phyloP scores from a whole-genome alignment of 805 yeast genomes.

The Isabelozyma gotoi region DNA sequence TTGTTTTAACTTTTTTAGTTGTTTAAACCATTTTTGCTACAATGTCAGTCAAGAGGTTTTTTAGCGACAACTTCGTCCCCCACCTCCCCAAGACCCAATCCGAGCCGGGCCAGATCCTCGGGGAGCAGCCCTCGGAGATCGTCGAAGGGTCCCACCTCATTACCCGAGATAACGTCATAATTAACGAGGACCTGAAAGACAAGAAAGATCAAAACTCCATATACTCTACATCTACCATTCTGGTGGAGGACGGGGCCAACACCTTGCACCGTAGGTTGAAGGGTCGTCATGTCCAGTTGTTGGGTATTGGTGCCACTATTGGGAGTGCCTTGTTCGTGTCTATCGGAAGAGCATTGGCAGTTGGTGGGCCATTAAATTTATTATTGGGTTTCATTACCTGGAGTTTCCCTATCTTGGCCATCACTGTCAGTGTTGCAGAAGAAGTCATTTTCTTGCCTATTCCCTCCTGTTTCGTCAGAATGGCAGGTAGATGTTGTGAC shows the following conservation, averaged over 20 bases:
- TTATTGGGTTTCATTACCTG: constrained; percentile 65
- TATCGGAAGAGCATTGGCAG: constrained; percentile 60
- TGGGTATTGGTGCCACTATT: constrained; percentile 79
- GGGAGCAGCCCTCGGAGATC: not conserved
- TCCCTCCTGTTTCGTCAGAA: constrained; percentile 70
- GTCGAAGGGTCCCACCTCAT: not conserved
- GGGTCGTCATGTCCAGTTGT: constrained; percentile 73
- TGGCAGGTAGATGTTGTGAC: constrained; percentile 76
- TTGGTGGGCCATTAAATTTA: constrained; percentile 71
- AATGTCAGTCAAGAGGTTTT: constrained; percentile 1
- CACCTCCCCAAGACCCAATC: constrained; percentile 7
- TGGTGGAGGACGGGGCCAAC: constrained; percentile 10
- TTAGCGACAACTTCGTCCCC: constrained; percentile 13
- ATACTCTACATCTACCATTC: constrained; percentile 11
- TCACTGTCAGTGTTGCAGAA: constrained; percentile 75
- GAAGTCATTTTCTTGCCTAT: constrained; percentile 76
- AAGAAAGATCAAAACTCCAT: constrained; percentile 12
- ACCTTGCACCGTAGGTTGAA: constrained; percentile 45
- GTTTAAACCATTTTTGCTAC: too few species aligned
- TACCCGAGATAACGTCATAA: not conserved
- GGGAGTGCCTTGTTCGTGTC: constrained; percentile 80
- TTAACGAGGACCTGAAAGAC: not conserved
- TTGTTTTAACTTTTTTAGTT: too few species aligned
- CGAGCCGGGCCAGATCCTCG: not conserved
- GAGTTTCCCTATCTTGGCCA: constrained; percentile 66